phyloP scores from a whole-genome alignment of 257 asterid genomes.

The Fraxinus pennsylvanica region DNA sequence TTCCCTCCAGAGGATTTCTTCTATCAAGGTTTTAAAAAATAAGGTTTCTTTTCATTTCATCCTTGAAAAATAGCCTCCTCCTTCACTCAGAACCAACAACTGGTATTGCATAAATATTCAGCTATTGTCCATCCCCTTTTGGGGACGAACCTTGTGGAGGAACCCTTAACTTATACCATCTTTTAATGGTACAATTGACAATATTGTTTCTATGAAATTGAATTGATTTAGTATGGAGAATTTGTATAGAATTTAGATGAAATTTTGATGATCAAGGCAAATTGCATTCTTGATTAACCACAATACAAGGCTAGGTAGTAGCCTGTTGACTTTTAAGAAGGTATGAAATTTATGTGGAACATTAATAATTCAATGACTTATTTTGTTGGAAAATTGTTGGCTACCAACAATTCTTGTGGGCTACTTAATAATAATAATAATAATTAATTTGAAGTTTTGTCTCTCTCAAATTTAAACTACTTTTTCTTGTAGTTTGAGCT shows the following conservation, averaged over 20 bases:
- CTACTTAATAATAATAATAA: background rate
- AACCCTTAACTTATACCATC: background rate
- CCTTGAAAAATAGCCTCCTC: no score
- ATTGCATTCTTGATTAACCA: background rate
- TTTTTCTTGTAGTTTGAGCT: no score
- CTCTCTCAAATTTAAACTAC: no score
- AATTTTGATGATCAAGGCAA: background rate
- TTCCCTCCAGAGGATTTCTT: background rate
- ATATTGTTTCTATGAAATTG: background rate
- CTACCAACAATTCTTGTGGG: background rate
- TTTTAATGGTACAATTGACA: background rate
- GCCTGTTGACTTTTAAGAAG: conserved; percentile 28
- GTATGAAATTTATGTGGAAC: background rate
- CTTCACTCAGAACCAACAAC: no score
- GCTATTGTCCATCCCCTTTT: no score
- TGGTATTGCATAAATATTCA: no score
- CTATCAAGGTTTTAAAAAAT: background rate
- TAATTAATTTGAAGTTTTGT: background rate
- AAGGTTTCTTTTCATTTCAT: no score
- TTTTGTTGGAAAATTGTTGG: background rate
- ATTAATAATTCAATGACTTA: background rate
- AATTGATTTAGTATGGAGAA: background rate
- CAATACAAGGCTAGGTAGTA: background rate
- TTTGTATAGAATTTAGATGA: background rate
- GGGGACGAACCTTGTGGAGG: background rate